Evolutionary conservation across 2,329 filamentous ascomycete genomes (phyloP), one percentile per base, ranked within the genome.

Genomic region (Trichoderma pleuroti): DNA sequence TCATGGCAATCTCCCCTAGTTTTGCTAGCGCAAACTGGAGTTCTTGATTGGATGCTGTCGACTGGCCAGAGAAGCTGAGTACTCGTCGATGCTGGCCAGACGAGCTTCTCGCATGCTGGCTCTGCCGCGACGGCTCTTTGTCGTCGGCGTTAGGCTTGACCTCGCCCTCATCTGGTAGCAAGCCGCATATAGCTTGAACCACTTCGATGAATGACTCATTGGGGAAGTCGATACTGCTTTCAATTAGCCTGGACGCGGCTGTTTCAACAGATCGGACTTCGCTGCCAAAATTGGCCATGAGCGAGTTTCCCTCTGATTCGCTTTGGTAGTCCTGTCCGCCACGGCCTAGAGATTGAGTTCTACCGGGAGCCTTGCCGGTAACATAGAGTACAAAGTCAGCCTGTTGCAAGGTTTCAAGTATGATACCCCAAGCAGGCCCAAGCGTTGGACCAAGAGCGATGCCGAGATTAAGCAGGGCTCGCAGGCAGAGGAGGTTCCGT

Each of bases 371-470:
- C 74, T 88, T 89, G 12, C 86, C 86, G 16, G 86, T 88, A 12
- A 88, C 86, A 69, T 91, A 92, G 30, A 98, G 86, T 5, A 98
- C 90, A 73, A 97, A 90, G 76, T 98, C 96, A 3, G 95, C 94
- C 79, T 98, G 93, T 76, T 98, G 94, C 9, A 99, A 83, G 0
- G 94, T 97, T 76, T 97, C 94, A 1, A 99, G 86, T 18, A 99
- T 86, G 71, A 99, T 98, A 1, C 90, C 90, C 93, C 97, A 99
- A 1, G 95, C 92, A 16, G 87, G 85, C 42, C 92, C 90, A 1
- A 99, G 85, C 0, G 93, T 97, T 4, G 96, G 94, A 0, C 96
- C 96, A 1, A 99, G 83, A 3, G 96, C 96, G 76, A 98, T 99
- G 2, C 96, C 96, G 4, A 99, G 83, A 75, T 99, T 99, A n/a